Conservation (phyloP, 768 basidiomycete species). For the Termitomyces heimii region DNA sequence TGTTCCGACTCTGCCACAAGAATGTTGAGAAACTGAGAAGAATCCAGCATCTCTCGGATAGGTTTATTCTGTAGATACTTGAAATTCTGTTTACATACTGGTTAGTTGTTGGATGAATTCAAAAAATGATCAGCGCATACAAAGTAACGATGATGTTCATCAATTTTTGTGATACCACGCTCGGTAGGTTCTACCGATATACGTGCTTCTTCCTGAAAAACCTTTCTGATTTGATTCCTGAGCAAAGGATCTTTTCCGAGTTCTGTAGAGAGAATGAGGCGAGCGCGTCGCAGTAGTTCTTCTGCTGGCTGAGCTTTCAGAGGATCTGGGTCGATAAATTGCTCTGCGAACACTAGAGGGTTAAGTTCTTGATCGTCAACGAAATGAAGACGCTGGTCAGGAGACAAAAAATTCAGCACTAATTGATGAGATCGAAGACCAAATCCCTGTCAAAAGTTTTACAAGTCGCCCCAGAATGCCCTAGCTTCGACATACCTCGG, state of each 20-base stretch:
- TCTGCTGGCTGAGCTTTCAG: slow-evolving; percentile 51
- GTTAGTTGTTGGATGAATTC: not conserved
- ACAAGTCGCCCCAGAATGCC: not conserved
- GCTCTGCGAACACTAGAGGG: slow-evolving; percentile 80
- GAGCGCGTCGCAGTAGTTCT: slow-evolving; percentile 66
- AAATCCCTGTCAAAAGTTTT: slow-evolving; percentile 53
- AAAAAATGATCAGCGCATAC: slow-evolving; percentile 32
- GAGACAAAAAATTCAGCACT: slow-evolving; percentile 74
- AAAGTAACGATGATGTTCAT: slow-evolving; percentile 66
- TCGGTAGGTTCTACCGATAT: slow-evolving; percentile 86
- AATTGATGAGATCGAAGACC: slow-evolving; percentile 79
- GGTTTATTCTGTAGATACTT: slow-evolving; percentile 88
- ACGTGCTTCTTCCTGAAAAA: slow-evolving; percentile 69
- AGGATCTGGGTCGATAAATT: slow-evolving; percentile 71
- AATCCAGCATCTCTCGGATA: slow-evolving; percentile 59
- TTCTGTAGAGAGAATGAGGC: slow-evolving; percentile 84
- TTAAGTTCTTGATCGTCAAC: slow-evolving; percentile 78
- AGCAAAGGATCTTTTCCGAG: slow-evolving; percentile 90
- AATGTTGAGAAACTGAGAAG: slow-evolving; percentile 85
- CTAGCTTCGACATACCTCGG: slow-evolving; percentile 51
- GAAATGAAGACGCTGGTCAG: slow-evolving; percentile 50
- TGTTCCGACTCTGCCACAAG: slow-evolving; percentile 87
- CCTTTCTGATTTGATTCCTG: slow-evolving; percentile 66
- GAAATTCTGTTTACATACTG: slow-evolving; percentile 64
- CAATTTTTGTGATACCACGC: slow-evolving; percentile 71